Evolutionary conservation across 306 rosid genomes (phyloP), one percentile per base, ranked within the genome.

Genomic region (Hippophae rhamnoides): DNA sequence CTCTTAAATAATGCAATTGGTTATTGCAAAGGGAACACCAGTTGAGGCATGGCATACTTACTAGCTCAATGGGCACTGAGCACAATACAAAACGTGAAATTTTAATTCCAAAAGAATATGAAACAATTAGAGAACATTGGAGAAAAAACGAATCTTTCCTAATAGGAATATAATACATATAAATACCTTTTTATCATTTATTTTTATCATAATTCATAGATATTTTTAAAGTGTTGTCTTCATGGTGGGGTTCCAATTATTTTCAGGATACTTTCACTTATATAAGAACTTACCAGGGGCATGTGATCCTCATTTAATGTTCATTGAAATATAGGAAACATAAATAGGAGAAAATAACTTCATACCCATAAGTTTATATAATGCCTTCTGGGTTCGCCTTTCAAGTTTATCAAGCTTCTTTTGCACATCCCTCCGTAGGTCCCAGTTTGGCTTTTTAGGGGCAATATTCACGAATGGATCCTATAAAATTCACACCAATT

Each of bases 361-460:
- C 79, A 54, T 63, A 90, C 98, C 83, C 96, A 85, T 79, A 40
- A 92, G 86, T 68, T 82, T 81, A 68, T 61, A 84, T 41, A 92
- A 61, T 66, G 96, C 95, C 74, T 88, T 92, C 66, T 83, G 96
- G 56, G 99, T 85, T 54, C 86, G 80, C 61, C 73, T 85, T 69
- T 85, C 99, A n/a, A 92, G 90, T 81, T 85, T 88, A 75, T 92
- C 96, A 41, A 92, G 82, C 84, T 84, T 92, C 84, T 85, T 92
- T 82, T 92, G 96, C 71, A 92, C 99, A 43, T 88, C 99, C 78
- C 96, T 83, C 14, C 93, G 60, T 13, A 92, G 76, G 61, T 92
- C 99, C 99, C 99, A 92, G 57, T 92, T 92, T 31, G 99, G 99
- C 64, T 92, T 92, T 72, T 92, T 92, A 10, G 99, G 96, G 69